Evolutionary conservation across 140 eudicot species (phyloP).

Genomic region (Oenanthe javanica): DNA sequence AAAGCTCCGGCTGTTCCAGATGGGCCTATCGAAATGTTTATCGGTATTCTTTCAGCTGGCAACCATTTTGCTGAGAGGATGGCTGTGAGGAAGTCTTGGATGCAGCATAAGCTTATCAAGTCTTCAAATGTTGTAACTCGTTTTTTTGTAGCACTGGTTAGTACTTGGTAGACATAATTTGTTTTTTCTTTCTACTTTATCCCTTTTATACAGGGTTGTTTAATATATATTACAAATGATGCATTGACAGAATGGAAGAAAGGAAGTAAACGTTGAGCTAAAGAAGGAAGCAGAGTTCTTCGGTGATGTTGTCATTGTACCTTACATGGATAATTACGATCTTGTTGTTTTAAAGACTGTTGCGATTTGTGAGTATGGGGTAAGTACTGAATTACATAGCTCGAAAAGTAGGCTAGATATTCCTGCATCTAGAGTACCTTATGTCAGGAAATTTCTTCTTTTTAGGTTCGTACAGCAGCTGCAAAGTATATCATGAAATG

Average conservation of each 20-base stretch:
- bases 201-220: background rate
- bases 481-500: conserved; percentile 92
- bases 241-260: conserved; percentile 57
- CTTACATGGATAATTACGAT: conserved; percentile 91
- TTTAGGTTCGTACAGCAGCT: conserved; percentile 63
- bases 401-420: background rate
- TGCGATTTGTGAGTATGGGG: conserved; percentile 94
- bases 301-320: conserved; percentile 88
- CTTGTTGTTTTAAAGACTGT: conserved; percentile 91
- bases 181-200: background rate
- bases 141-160: conserved; percentile 92
- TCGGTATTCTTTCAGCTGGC: conserved; percentile 94
- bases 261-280: conserved; percentile 76
- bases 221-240: conserved; percentile 9
- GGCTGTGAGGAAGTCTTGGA: conserved; percentile 98
- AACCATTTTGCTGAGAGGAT: conserved; percentile 93
- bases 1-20: conserved; percentile 71
- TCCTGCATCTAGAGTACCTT: background rate
- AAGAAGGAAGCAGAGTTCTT: conserved; percentile 93
- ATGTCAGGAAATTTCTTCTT: background rate
- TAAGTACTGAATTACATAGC: conserved; percentile 18
- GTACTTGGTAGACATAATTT: conserved; percentile 5
- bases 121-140: conserved; percentile 71
- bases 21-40: conserved; percentile 62
- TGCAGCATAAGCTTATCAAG: conserved; percentile 71